phyloP scores from a whole-genome alignment of 352 stramenopile genomes.

The Blastocystis hominis region DNA sequence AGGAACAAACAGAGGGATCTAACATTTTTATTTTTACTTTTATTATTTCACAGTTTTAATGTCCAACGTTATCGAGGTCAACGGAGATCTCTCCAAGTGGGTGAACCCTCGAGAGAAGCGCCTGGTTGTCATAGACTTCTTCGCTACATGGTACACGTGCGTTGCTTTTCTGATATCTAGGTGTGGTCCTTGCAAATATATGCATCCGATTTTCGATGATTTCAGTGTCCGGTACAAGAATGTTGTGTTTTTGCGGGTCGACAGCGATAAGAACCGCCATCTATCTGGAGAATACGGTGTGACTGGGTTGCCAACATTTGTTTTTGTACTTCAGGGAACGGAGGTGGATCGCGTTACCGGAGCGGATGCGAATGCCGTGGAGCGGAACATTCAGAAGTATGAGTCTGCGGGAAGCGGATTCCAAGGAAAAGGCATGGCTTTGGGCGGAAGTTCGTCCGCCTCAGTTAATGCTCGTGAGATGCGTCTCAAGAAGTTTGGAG shows the following conservation, averaged over 20 bases:
- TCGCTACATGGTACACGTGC: conserved; percentile 7
- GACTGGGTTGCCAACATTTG: conserved; percentile 9
- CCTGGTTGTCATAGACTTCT: conserved; percentile 46
- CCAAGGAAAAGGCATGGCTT: neutral
- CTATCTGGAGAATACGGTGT: conserved; percentile 13
- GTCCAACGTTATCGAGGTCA: conserved; percentile 30
- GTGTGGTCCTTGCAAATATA: conserved; percentile 49
- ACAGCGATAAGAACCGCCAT: neutral
- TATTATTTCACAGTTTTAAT: conserved; percentile 4
- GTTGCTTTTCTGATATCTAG: neutral
- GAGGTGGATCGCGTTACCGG: conserved; percentile 27
- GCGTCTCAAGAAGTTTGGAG: conserved; percentile 21
- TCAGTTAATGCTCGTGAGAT: neutral
- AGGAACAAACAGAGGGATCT: neutral
- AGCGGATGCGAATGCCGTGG: neutral
- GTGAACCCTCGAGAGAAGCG: neutral
- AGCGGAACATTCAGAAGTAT: conserved; percentile 20
- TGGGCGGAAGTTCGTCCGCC: neutral
- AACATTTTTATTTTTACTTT: neutral
- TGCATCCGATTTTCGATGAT: conserved; percentile 55
- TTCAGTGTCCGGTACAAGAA: conserved; percentile 38
- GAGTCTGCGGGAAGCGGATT: neutral
- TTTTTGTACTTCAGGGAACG: conserved; percentile 14
- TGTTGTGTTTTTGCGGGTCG: conserved; percentile 46
- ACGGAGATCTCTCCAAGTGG: conserved; percentile 3